Evolutionary conservation across 176 grass and related monocot genomes (phyloP).

Genomic region (Phoenix roebelenii): DNA sequence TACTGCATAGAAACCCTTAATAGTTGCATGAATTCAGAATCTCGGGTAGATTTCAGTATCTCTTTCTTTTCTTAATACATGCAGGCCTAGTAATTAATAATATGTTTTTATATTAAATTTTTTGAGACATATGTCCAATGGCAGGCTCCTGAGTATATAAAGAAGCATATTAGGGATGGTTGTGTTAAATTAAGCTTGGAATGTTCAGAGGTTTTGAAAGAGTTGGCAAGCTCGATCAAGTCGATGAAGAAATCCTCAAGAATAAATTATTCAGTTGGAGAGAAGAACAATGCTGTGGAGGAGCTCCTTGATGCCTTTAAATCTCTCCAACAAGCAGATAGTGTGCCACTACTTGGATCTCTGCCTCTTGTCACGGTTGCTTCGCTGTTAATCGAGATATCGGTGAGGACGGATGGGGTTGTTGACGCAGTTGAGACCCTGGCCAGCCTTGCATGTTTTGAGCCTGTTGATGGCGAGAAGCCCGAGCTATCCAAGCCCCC

Average conservation of each 20-base stretch:
- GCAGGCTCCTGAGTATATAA: slow-evolving; percentile 30
- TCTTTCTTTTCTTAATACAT: too few species aligned
- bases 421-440: background rate
- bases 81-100: too few species aligned
- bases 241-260: slow-evolving; percentile 29
- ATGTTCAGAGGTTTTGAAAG: slow-evolving; percentile 48
- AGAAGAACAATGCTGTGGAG: slow-evolving; percentile 62
- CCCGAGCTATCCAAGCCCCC: background rate
- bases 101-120: background rate
- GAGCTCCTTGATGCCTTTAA: slow-evolving; percentile 58
- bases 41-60: too few species aligned
- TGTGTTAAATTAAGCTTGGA: slow-evolving; percentile 38
- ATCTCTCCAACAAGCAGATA: slow-evolving; percentile 19
- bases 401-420: background rate
- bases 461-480: background rate
- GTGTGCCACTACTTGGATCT: too few species aligned
- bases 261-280: slow-evolving; percentile 44
- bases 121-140: background rate
- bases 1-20: too few species aligned
- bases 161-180: slow-evolving; percentile 37
- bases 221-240: slow-evolving; percentile 45
- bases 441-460: background rate
- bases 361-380: background rate
- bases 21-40: too few species aligned
- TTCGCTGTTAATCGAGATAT: slow-evolving; percentile 10